These are phyloP conservation scores for Obba rivulosa DNA, from an alignment of 768 basidiomycete genomes.

Conservation along the genomic window DNA sequence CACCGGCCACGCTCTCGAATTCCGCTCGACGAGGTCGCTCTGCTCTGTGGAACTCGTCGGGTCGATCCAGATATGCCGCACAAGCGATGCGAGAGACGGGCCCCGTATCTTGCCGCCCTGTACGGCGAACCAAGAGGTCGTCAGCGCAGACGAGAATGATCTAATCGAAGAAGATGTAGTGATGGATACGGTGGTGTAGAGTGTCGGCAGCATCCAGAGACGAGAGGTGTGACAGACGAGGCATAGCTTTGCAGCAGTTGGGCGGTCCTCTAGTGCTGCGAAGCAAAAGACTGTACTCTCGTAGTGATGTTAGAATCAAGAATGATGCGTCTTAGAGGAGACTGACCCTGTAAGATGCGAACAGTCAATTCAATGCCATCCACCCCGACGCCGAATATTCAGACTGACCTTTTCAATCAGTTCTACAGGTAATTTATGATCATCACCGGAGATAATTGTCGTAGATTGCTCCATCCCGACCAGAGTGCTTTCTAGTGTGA, in stretches of 20 bases:
- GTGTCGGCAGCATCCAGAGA: slow-evolving; percentile 6
- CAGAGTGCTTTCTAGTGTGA: too few relatives aligned
- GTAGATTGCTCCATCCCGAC: too few relatives aligned
- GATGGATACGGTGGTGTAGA: slow-evolving; percentile 11
- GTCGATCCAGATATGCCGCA: slow-evolving; percentile 30
- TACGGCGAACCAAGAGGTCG: neutral
- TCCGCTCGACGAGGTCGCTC: slow-evolving; percentile 27
- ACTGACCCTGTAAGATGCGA: too few relatives aligned
- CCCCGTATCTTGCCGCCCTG: neutral
- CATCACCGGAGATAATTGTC: too few relatives aligned
- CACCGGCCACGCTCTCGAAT: slow-evolving; percentile 27
- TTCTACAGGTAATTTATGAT: too few relatives aligned
- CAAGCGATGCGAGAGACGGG: slow-evolving; percentile 4
- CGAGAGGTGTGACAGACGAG: slow-evolving; percentile 7
- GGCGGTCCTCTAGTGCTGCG: neutral
- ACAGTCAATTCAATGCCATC: too few relatives aligned
- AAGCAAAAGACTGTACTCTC: slow-evolving; percentile 9
- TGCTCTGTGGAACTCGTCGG: slow-evolving; percentile 4
- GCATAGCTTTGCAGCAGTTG: slow-evolving; percentile 6
- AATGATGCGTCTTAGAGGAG: too few relatives aligned
- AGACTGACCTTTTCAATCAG: too few relatives aligned
- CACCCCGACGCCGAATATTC: too few relatives aligned
- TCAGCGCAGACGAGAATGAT: slow-evolving; percentile 5
- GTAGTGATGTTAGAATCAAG: too few relatives aligned
- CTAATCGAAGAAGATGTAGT: slow-evolving; percentile 6